Conservation (phyloP, 2,329 filamentous ascomycete genomes). For the Sclerotinia subarctica region DNA sequence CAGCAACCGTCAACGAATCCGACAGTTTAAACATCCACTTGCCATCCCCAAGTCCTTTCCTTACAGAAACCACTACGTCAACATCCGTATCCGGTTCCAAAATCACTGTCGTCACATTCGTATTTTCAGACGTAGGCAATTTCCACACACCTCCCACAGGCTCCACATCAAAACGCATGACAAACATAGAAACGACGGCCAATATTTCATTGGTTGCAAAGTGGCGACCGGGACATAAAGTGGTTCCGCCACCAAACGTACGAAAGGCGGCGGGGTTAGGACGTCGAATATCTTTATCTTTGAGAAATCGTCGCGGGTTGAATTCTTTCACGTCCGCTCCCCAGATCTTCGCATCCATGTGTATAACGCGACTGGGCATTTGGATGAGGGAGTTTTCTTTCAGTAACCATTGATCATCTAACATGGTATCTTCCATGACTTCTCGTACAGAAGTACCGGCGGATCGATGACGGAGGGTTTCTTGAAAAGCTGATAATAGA, state of each 20-base stretch:
- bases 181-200: slow-evolving; percentile 37
- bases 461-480: slow-evolving; percentile 40
- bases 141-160: neutral
- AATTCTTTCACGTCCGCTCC: slow-evolving; percentile 37
- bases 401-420: slow-evolving; percentile 39
- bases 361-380: slow-evolving; percentile 28
- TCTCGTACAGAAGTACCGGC: slow-evolving; percentile 41
- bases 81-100: slow-evolving; percentile 18
- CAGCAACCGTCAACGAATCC: neutral
- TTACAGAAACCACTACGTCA: slow-evolving; percentile 22
- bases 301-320: slow-evolving; percentile 39
- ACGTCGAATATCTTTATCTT: slow-evolving; percentile 21
- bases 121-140: neutral
- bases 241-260: slow-evolving; percentile 39
- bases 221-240: slow-evolving; percentile 40
- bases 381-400: slow-evolving; percentile 42
- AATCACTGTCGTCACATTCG: slow-evolving; percentile 7
- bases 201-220: slow-evolving; percentile 41
- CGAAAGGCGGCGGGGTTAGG: slow-evolving; percentile 36
- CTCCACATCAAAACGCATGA: slow-evolving; percentile 37
- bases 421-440: slow-evolving; percentile 40
- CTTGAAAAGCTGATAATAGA: slow-evolving; percentile 43
- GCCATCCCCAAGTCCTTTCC: slow-evolving; percentile 3
- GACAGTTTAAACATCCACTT: slow-evolving; percentile 2
- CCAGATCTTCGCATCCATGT: slow-evolving; percentile 39